These are phyloP conservation scores for Cicer pinnatifidum DNA, from an alignment of 306 rosid species.

Conservation along the genomic window DNA sequence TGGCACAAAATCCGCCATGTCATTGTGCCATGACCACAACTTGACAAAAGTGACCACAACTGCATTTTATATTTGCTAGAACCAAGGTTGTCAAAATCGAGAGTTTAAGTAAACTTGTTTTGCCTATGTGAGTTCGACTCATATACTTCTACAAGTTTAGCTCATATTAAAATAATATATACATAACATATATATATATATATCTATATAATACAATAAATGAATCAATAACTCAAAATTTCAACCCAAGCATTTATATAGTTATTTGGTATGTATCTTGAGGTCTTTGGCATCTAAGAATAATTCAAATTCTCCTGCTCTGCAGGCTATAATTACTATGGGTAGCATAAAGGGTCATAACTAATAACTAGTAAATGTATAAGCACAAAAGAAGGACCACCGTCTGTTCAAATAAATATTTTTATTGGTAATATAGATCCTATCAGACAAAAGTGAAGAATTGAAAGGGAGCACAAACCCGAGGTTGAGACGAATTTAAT, in stretches of 20 bases:
- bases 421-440: conserved; percentile 25
- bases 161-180: no score
- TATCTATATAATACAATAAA: no score
- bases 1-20: background rate
- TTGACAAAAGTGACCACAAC: background rate
- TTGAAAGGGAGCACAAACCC: conserved; percentile 61
- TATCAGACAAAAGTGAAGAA: conserved; percentile 37
- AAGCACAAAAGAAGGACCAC: background rate
- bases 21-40: background rate
- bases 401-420: conserved; percentile 35
- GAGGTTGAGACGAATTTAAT: conserved; percentile 71
- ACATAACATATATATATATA: no score
- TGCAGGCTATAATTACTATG: conserved; percentile 27
- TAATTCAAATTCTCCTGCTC: conserved; percentile 26
- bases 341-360: conserved; percentile 16
- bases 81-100: no score
- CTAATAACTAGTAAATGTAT: conserved; percentile 10
- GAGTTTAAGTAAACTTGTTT: no score
- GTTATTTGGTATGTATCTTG: background rate
- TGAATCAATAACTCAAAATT: no score
- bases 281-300: conserved; percentile 8
- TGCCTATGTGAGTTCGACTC: no score
- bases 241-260: no score
- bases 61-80: conserved; percentile 21
- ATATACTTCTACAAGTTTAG: no score